Base-by-base conservation (phyloP, 768 basidiomycete genomes). In the Dendrothele bispora region DNA sequence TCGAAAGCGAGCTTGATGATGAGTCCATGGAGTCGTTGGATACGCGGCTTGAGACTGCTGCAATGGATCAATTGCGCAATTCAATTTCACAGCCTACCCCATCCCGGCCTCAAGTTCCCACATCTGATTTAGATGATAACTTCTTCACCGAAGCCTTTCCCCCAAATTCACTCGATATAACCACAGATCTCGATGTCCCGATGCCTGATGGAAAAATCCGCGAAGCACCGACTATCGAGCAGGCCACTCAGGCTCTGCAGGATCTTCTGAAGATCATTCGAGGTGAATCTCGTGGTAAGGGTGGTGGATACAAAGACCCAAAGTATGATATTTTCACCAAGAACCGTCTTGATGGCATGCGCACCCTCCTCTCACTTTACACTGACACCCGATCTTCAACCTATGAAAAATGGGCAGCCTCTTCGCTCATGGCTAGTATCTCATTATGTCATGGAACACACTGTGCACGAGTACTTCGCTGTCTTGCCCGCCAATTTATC, bases 231-330 rank as follows among this genome's bases (percentile, higher is more conserved):
- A 15, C 34, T 15, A 18, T 35, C 5, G 34, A 35, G 7, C 15
- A 35, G 3, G 34, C 34, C 15, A 18, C 15, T 15, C 5, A 3
- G 15, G 34, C 34, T 15, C 34, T 35, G 15, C 3, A 7, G 20
- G 34, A 35, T 35, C 34, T 35, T 18, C 34, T 35, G 5, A 7
- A 3, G 20, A 15, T 35, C 15, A 35, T 35, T 15, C 15, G 20
- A 35, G 34, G 34, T 18, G 7, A 35, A 18, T 35, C 34, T n/a
- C n/a, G 34, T 15, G 34, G 34, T 35, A 30, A 21, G 5, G 44
- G 52, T 29, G 49, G 48, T 32, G 45, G 52, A 17, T 54, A 54
- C 29, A 48, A 53, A 25, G 63, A 50, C 25, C 49, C 45, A 7
- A 30, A 41, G 11, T 45, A 49, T 12, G 51, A 48, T 34, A 27